Percentiles rank a stretch among this genome's conserved stretches.
Evolutionary conservation across 2,329 filamentous ascomycete genomes (phyloP).

Genomic region (Aspergillus hortae): DNA sequence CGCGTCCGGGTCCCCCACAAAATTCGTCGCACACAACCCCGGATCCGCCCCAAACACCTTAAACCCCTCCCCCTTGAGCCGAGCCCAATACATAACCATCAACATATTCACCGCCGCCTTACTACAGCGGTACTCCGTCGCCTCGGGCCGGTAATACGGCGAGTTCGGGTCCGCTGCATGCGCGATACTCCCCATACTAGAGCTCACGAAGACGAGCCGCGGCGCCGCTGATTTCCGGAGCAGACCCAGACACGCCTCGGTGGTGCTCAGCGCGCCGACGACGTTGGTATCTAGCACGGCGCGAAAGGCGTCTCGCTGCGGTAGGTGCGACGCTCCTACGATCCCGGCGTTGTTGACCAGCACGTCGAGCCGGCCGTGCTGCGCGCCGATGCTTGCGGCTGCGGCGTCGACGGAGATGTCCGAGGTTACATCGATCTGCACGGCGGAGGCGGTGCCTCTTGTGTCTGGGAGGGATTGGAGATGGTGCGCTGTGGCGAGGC

Average conservation of each 20-base stretch:
- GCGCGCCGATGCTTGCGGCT: constrained; percentile 52
- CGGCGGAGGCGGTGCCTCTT: constrained; percentile 6
- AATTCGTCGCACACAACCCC: constrained; percentile 44
- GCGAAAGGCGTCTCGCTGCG: constrained; percentile 24
- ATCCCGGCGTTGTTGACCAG: constrained; percentile 19
- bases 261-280: constrained; percentile 36
- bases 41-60: constrained; percentile 49
- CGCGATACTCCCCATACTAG: constrained; percentile 33
- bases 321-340: not conserved
- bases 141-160: constrained; percentile 23
- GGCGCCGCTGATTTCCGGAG: constrained; percentile 27
- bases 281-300: constrained; percentile 39
- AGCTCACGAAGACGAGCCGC: constrained; percentile 40
- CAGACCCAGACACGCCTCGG: constrained; percentile 31
- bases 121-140: constrained; percentile 37
- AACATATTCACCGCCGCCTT: constrained; percentile 47
- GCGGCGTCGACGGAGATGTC: constrained; percentile 50
- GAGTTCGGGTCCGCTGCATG: constrained; percentile 25
- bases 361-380: constrained; percentile 42
- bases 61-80: constrained; percentile 40
- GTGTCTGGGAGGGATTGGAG: constrained; percentile 1
- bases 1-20: constrained; percentile 10
- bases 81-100: constrained; percentile 38
- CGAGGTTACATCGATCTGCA: constrained; percentile 48
- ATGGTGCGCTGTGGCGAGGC: constrained; percentile 6